phyloP scores from a whole-genome alignment of 1,139 yeast genomes.

The Debaryomyces sp. region DNA sequence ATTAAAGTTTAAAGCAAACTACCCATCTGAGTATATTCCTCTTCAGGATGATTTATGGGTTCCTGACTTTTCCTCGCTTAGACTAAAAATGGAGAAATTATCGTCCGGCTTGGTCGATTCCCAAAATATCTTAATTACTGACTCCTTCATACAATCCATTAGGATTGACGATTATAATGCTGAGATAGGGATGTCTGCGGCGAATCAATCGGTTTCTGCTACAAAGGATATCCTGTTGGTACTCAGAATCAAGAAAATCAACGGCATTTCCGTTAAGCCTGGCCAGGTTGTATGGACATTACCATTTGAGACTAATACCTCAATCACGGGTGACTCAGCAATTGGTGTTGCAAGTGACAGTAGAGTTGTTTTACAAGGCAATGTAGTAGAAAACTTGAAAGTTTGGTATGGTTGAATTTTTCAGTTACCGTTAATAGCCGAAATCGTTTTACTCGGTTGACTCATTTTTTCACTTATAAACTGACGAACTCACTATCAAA shows the following conservation, averaged over 20 bases:
- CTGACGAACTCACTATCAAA: neutral
- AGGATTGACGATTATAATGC: constrained; percentile 14
- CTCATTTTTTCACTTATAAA: constrained; percentile 9
- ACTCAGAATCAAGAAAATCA: constrained; percentile 34
- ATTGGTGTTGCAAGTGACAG: constrained; percentile 28
- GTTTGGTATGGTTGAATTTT: constrained; percentile 23
- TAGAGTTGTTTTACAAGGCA: constrained; percentile 34
- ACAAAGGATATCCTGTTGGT: constrained; percentile 23
- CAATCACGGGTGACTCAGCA: constrained; percentile 12
- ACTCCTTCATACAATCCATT: constrained; percentile 24
- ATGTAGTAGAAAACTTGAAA: constrained; percentile 38
- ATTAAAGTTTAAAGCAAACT: constrained; percentile 17
- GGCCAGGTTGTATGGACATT: constrained; percentile 34
- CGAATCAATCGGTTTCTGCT: constrained; percentile 15
- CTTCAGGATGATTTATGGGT: constrained; percentile 36
- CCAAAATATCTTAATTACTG: constrained; percentile 24
- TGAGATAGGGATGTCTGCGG: constrained; percentile 15
- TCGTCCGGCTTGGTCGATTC: constrained; percentile 35
- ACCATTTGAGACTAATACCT: constrained; percentile 21
- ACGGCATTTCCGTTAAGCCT: constrained; percentile 34
- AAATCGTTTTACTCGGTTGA: constrained; percentile 7
- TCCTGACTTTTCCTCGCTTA: constrained; percentile 34
- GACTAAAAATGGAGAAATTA: constrained; percentile 43
- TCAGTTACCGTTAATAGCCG: constrained; percentile 8
- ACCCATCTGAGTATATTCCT: constrained; percentile 14